Evolutionary conservation across 2,329 filamentous ascomycete species (phyloP), one percentile per base, ranked within the genome.

Genomic region (Fusarium sp.): DNA sequence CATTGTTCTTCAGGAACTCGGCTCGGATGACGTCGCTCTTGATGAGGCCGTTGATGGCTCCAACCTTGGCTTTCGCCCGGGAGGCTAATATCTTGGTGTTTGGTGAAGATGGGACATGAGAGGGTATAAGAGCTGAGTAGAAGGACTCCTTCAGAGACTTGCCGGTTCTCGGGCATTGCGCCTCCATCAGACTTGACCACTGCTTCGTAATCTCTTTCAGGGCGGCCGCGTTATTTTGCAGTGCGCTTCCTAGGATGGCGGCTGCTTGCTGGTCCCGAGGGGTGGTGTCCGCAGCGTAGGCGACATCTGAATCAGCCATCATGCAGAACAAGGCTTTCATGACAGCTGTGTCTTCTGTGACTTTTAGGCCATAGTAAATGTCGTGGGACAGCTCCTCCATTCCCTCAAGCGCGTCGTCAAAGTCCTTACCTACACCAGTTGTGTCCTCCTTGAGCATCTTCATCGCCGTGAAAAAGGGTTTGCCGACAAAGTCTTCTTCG

Each of bases 341-440:
- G 2, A 82, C 81, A 3, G 80, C 79, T 3, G 76, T 68, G 62
- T 88, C 82, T 70, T 86, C 82, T 19, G 82, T 79, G 54, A 89
- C 81, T 71, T 88, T 84, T 15, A 87, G 76, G 9, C 88, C 88
- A 72, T 89, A 90, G 76, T 88, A 90, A 61, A 89, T 85, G 72
- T 89, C 88, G 72, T 90, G 87, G 0, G 87, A 83, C 25, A 89
- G 75, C 7, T 90, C 87, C 58, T 83, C 79, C n/a, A 90, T 79
- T 31, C 79, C 79, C 31, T 83, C 80, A 8, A 90, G 78, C 0
- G 84, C 83, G 10, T 75, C 75, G 36, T 83, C 80, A 13, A 85
- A 75, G 4, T 70, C 72, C 49, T 74, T 64, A 14, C 72, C 71
- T 36, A 65, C 63, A 7, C 67, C 65, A 17, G 59, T 63, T 10